Evolutionary conservation across 805 yeast genomes (phyloP).

Genomic region (Candida silvicultrix): DNA sequence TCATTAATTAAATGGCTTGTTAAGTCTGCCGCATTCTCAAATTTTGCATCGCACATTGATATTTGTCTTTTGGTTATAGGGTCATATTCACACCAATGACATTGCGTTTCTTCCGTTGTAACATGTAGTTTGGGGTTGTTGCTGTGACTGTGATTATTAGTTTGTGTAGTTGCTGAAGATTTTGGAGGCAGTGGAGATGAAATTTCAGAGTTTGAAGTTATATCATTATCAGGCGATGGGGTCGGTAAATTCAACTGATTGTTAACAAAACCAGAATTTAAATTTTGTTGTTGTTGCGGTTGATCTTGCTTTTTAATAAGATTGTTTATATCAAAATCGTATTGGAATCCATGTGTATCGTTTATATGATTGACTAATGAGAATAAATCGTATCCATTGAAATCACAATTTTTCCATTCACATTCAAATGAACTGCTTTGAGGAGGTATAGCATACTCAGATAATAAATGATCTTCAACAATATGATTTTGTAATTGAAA

Average conservation of each 20-base stretch:
- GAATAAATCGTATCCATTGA: slow-evolving; percentile 43
- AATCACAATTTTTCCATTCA: slow-evolving; percentile 74
- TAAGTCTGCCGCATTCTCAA: slow-evolving; percentile 50
- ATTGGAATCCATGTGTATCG: slow-evolving; percentile 34
- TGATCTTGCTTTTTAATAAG: slow-evolving; percentile 1
- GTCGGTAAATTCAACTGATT: neutral
- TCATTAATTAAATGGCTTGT: slow-evolving; percentile 61
- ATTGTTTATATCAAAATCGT: slow-evolving; percentile 22
- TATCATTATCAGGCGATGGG: slow-evolving; percentile 1
- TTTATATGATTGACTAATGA: slow-evolving; percentile 56
- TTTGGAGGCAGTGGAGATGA: neutral
- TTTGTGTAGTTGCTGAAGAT: neutral
- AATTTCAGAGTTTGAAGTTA: neutral
- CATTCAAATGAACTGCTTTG: slow-evolving; percentile 31
- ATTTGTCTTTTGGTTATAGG: slow-evolving; percentile 2
- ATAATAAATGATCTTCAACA: slow-evolving; percentile 38
- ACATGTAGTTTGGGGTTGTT: neutral
- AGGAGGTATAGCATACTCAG: slow-evolving; percentile 15
- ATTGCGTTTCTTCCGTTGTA: slow-evolving; percentile 12
- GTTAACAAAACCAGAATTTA: neutral
- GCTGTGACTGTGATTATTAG: neutral
- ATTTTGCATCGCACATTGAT: slow-evolving; percentile 40
- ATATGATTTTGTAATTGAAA: slow-evolving; percentile 45
- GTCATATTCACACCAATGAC: slow-evolving; percentile 14
- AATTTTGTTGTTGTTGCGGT: slow-evolving; percentile 1